These are phyloP conservation scores for Solanum arcanum DNA, from an alignment of 257 asterid species.

Conservation along the genomic window DNA sequence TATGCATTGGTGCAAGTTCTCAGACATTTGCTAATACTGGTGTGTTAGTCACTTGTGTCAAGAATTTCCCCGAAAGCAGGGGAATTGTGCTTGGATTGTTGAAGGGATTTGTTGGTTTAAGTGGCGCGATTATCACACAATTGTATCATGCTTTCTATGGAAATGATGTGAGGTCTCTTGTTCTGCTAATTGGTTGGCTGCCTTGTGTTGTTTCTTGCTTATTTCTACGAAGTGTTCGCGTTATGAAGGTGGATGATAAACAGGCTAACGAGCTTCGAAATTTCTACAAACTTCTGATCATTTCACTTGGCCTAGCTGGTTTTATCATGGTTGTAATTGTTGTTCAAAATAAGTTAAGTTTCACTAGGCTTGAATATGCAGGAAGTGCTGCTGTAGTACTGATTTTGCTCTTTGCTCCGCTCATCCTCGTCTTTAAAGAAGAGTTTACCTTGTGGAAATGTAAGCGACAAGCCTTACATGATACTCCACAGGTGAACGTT, in stretches of 20 bases:
- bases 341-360: constrained; percentile 14
- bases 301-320: constrained; percentile 32
- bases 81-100: constrained; percentile 40
- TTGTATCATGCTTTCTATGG: constrained; percentile 26
- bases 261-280: constrained; percentile 13
- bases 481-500: background rate
- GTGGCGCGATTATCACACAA: constrained; percentile 46
- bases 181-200: constrained; percentile 36
- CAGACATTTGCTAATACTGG: constrained; percentile 22
- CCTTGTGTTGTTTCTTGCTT: constrained; percentile 28
- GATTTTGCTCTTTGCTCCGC: constrained; percentile 26
- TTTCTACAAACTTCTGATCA: constrained; percentile 28
- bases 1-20: constrained; percentile 45
- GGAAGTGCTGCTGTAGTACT: constrained; percentile 15
- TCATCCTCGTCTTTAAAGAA: constrained; percentile 24
- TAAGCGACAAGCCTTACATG: background rate
- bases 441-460: constrained; percentile 6
- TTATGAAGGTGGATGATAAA: constrained; percentile 7
- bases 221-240: constrained; percentile 14
- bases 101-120: constrained; percentile 40
- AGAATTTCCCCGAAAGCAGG: constrained; percentile 9
- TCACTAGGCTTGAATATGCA: constrained; percentile 4
- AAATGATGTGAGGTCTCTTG: constrained; percentile 14
- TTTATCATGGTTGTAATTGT: constrained; percentile 28
- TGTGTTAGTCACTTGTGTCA: background rate